These are phyloP conservation scores for Erysimum cheiranthoides DNA, from an alignment of 345 rosid genomes.

Conservation along the genomic window DNA sequence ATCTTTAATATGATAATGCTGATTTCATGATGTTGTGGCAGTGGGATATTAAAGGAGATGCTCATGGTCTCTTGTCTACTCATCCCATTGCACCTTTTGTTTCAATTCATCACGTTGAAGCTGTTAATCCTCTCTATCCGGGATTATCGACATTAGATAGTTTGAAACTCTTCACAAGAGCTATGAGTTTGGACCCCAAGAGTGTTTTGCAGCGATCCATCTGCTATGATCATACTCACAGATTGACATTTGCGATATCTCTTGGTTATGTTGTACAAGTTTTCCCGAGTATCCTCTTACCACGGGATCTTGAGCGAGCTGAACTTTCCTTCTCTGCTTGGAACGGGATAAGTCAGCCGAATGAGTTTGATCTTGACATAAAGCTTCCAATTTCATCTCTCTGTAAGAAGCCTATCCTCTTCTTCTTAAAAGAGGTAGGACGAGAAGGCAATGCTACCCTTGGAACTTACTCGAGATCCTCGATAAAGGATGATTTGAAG, in stretches of 20 bases:
- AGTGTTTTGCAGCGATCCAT: constrained; percentile 86
- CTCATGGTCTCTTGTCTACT: constrained; percentile 74
- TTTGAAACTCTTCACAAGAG: constrained; percentile 75
- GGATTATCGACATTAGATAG: constrained; percentile 70
- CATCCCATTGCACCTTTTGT: constrained; percentile 90
- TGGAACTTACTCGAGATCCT: constrained; percentile 61
- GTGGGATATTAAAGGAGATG: constrained; percentile 94
- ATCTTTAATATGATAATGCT: background rate
- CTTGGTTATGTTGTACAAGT: constrained; percentile 88
- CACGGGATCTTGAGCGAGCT: constrained; percentile 78
- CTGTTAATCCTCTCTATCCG: constrained; percentile 83
- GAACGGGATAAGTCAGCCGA: constrained; percentile 59
- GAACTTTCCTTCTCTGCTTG: constrained; percentile 85
- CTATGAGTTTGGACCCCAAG: constrained; percentile 69
- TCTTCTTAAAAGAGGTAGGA: constrained; percentile 53
- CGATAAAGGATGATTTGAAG: constrained; percentile 63
- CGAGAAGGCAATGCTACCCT: constrained; percentile 62
- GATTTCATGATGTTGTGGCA: constrained; percentile 42
- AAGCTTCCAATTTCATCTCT: constrained; percentile 65
- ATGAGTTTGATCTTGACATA: constrained; percentile 86
- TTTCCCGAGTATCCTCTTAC: constrained; percentile 64
- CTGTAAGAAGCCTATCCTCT: constrained; percentile 46
- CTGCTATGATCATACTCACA: constrained; percentile 67
- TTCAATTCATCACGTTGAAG: constrained; percentile 88
- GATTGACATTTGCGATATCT: constrained; percentile 66